Base-by-base conservation (phyloP, 2,329 filamentous ascomycete species). In the Apiospora kogelbergensis region DNA sequence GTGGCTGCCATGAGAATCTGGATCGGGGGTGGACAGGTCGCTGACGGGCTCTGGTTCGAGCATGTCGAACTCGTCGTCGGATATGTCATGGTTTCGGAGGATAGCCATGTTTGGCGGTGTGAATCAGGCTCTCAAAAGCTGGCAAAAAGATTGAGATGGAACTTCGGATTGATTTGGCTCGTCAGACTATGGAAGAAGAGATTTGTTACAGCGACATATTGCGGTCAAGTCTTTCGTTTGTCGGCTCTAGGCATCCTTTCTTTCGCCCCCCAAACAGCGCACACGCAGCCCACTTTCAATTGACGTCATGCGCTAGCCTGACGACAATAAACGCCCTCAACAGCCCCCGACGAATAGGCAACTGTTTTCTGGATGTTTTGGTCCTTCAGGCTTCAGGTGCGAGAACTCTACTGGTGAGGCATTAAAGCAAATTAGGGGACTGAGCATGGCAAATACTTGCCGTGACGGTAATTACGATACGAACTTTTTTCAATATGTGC, bases 31-130 rank as follows among this genome's bases (percentile, higher is more conserved):
- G 13, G 65, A 66, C 30, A 48, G 17, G 20, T 66, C 65, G 30
- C 65, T 66, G 26, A 66, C 65, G 44, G 65, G 65, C 65, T 53
- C 26, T 46, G 42, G 17, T 13, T 66, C 65, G 44, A 66, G 10
- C 13, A 66, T 17, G 65, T 66, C 65, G 44, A 66, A 66, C 22
- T 66, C 65, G n/a, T 66, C 65, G 30, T 66, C 44, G 20, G 65
- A 66, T 17, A 66, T 33, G 11, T 66, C 65, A 5, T 20, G 26
- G 44, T 66, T 46, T 17, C 33, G 44, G 26, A 53, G n/a, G 44
- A 66, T 30, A 20, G 65, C 44, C 65, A 66, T 66, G 24, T 20
- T 45, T 33, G 11, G 37, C 13, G 10, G 13, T 42, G 13, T 60
- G 26, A 37, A 37, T n/a, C 17, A 37, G 3, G 13, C 3, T 60